Conservation (phyloP, 192 early-diverging fungal genomes). For the Piromyces sp. region DNA sequence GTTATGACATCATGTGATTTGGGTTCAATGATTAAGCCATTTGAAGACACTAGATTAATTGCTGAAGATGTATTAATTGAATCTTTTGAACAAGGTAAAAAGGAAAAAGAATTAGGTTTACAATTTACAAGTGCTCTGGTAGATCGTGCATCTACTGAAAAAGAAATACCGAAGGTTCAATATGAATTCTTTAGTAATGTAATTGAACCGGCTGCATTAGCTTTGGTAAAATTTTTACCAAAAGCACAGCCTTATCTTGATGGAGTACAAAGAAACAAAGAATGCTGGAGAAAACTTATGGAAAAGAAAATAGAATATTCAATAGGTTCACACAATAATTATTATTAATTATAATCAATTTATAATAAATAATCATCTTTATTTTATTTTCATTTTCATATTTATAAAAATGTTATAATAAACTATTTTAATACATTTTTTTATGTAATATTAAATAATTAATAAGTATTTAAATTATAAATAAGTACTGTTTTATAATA, state of each 20-base stretch:
- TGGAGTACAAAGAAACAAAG: neutral
- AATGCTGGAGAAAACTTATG: neutral
- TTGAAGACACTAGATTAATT: slow-evolving; percentile 8
- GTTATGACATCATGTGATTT: slow-evolving; percentile 24
- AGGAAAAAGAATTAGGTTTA: slow-evolving; percentile 19
- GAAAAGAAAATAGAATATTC: neutral
- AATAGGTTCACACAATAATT: neutral
- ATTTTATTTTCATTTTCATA: no score
- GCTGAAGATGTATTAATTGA: slow-evolving; percentile 20
- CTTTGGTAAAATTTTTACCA: neutral
- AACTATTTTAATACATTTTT: no score
- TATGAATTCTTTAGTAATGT: slow-evolving; percentile 10
- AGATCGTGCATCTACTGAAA: slow-evolving; percentile 13
- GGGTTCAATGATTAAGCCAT: slow-evolving; percentile 20
- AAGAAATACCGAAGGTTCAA: slow-evolving; percentile 23
- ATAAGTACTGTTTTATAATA: no score
- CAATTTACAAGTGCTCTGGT: slow-evolving; percentile 18
- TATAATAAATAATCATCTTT: no score
- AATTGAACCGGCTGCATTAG: slow-evolving; percentile 11
- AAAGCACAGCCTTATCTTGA: neutral
- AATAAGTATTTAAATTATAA: no score
- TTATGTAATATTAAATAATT: no score
- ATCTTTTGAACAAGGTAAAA: slow-evolving; percentile 26
- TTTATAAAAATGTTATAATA: no score
- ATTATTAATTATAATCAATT: neutral